Percentiles rank a stretch among this genome's conserved stretches.
phyloP scores from a whole-genome alignment of 1,139 yeast genomes.

The Hansenula sp. region DNA sequence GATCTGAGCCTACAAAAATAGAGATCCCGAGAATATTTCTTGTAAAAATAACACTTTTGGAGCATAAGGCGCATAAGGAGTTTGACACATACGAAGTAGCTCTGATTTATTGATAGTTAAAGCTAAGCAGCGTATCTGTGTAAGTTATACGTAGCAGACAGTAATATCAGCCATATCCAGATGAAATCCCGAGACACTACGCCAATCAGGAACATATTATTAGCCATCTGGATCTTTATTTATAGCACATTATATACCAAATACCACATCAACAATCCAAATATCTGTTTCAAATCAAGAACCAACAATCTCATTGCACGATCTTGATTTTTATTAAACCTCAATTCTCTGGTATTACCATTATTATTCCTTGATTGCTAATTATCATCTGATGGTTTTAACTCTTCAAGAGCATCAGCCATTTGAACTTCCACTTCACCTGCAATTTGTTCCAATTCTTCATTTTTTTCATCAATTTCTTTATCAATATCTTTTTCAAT shows the following conservation, averaged over 20 bases:
- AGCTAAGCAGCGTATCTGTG: too few relatives aligned
- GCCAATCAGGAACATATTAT: too few relatives aligned
- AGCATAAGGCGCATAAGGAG: too few relatives aligned
- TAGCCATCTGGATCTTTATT: too few relatives aligned
- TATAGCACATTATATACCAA: constrained; percentile 12
- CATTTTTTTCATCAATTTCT: constrained; percentile 4
- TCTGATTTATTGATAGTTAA: too few relatives aligned
- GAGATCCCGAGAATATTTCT: too few relatives aligned
- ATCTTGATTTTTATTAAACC: not conserved
- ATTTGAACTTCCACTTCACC: constrained; percentile 1
- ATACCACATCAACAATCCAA: constrained; percentile 18
- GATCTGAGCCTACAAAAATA: too few relatives aligned
- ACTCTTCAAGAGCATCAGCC: not conserved
- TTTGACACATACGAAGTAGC: too few relatives aligned
- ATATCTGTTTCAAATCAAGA: constrained; percentile 13
- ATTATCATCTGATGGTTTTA: constrained; percentile 5
- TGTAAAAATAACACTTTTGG: too few relatives aligned
- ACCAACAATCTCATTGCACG: not conserved
- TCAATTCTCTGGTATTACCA: not conserved
- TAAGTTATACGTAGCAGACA: too few relatives aligned
- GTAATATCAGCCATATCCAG: too few relatives aligned
- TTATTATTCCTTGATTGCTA: constrained; percentile 7
- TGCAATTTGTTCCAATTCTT: not conserved
- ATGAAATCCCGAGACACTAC: too few relatives aligned
- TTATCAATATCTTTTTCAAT: constrained; percentile 10